Evolutionary conservation across 345 rosid genomes (phyloP).

Genomic region (Nasturtium officinale): DNA sequence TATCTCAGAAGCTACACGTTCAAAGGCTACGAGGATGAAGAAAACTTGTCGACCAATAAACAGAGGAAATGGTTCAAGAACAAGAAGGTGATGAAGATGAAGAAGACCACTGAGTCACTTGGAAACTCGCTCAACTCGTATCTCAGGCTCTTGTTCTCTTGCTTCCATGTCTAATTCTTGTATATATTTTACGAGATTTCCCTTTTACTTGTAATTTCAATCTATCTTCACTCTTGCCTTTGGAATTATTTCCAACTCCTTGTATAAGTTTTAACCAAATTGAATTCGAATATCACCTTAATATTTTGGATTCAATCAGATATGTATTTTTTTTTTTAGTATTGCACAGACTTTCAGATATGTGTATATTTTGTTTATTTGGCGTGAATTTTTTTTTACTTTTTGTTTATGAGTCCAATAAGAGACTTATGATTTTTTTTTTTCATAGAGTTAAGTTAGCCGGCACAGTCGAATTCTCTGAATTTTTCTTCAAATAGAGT

Average conservation of each 20-base stretch:
- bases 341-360: slow-evolving; percentile 19
- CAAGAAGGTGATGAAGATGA: slow-evolving; percentile 26
- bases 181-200: neutral
- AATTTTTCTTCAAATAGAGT: slow-evolving; percentile 8
- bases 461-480: slow-evolving; percentile 27
- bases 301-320: neutral
- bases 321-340: neutral
- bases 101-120: slow-evolving; percentile 33
- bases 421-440: neutral
- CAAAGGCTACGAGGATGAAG: slow-evolving; percentile 21
- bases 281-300: slow-evolving; percentile 2
- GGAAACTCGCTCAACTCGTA: slow-evolving; percentile 39
- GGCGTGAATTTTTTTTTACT: neutral
- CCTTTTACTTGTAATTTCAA: neutral
- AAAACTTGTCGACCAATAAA: slow-evolving; percentile 22
- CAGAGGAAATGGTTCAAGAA: slow-evolving; percentile 37
- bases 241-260: slow-evolving; percentile 27
- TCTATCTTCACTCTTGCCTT: slow-evolving; percentile 10
- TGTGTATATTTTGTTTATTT: slow-evolving; percentile 18
- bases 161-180: slow-evolving; percentile 34
- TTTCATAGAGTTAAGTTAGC: slow-evolving; percentile 13
- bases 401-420: slow-evolving; percentile 7
- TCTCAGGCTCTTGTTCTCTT: slow-evolving; percentile 37
- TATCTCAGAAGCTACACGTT: slow-evolving; percentile 46
- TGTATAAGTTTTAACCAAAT: neutral